phyloP scores from a whole-genome alignment of 2,329 filamentous ascomycete species.

The Botryotinia narcissicola region DNA sequence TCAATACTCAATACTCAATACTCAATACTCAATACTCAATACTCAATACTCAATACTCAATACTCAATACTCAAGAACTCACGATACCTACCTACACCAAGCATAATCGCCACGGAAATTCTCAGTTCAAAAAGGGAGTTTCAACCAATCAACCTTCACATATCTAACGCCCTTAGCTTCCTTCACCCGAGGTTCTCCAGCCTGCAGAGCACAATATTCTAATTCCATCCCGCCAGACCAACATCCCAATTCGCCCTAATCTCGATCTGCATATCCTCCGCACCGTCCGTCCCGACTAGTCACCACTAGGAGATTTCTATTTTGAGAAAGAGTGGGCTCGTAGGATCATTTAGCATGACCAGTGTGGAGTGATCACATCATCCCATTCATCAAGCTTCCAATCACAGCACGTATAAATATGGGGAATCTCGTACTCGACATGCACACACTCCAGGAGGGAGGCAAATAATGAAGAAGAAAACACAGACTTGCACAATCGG shows the following conservation, averaged over 20 bases:
- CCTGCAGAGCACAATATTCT: neutral
- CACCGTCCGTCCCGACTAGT: neutral
- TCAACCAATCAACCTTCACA: no score
- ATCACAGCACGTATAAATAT: neutral
- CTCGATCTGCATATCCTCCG: neutral
- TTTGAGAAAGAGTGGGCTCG: neutral
- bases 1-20: no score
- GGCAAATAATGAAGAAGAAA: neutral
- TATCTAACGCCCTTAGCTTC: no score
- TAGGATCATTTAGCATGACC: neutral
- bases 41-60: neutral
- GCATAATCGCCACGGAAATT: neutral
- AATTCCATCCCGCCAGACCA: neutral
- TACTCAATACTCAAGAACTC: neutral
- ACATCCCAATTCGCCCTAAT: neutral
- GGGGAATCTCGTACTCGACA: slow-evolving; percentile 1
- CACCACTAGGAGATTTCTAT: neutral
- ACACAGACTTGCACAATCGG: neutral
- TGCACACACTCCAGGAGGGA: neutral
- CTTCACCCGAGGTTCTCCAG: neutral
- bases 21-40: no score
- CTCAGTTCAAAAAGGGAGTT: neutral
- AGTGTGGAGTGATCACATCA: neutral
- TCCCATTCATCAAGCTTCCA: neutral
- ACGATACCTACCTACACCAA: neutral